Percentiles rank a stretch among this genome's conserved stretches.
Conservation (phyloP, 1,284 basidiomycete species). For the Xanthoconium separans region DNA sequence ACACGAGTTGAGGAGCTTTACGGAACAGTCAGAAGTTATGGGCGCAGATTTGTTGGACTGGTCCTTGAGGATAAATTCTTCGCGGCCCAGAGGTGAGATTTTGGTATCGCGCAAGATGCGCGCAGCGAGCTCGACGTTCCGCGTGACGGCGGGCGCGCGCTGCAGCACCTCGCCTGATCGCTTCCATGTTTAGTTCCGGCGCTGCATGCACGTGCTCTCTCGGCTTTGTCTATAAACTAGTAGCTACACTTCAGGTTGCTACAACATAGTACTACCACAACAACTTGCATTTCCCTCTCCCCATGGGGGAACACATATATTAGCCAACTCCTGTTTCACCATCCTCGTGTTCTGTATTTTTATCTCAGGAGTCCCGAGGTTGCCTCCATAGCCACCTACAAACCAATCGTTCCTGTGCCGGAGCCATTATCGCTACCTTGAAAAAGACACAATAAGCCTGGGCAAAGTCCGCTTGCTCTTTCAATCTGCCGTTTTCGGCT, state of each 20-base stretch:
- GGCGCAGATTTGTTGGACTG: not conserved
- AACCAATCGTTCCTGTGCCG: not conserved
- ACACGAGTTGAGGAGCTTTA: slow-evolving; percentile 55
- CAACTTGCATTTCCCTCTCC: not conserved
- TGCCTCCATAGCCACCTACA: not conserved
- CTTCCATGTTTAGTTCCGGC: slow-evolving; percentile 4
- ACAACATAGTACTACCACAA: not conserved
- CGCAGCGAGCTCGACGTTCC: slow-evolving; percentile 1
- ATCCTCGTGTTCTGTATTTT: slow-evolving; percentile 7
- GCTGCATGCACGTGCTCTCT: slow-evolving; percentile 7
- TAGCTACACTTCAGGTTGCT: too few relatives aligned
- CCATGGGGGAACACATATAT: not conserved
- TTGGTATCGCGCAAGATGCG: not conserved
- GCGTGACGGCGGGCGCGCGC: not conserved
- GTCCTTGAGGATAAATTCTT: not conserved
- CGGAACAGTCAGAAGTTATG: slow-evolving; percentile 19
- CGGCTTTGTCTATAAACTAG: too few relatives aligned
- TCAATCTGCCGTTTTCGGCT: slow-evolving; percentile 20
- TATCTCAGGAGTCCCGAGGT: slow-evolving; percentile 9
- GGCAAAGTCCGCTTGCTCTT: slow-evolving; percentile 1
- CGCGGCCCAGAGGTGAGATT: not conserved
- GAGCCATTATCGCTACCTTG: not conserved
- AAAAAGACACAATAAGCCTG: slow-evolving; percentile 5
- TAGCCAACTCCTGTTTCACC: too few relatives aligned
- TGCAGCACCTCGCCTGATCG: slow-evolving; percentile 6